phyloP scores from a whole-genome alignment of 108 stramenopile genomes.

The Bacterosira constricta region DNA sequence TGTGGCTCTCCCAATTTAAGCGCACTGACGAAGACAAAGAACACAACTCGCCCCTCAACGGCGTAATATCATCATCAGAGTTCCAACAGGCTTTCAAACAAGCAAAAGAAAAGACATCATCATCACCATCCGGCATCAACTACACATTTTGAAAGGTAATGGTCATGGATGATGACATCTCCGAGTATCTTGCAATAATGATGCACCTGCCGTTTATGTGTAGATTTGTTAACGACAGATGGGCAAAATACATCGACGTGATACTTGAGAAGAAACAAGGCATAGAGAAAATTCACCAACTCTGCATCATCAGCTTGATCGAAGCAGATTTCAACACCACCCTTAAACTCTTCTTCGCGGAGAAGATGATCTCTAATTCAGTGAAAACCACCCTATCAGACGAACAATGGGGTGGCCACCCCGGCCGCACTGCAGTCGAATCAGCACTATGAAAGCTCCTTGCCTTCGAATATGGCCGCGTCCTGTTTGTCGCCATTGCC shows the following conservation, averaged over 20 bases:
- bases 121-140: constrained; percentile 1
- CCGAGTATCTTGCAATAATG: constrained; percentile 2
- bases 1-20: not conserved
- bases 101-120: constrained; percentile 8
- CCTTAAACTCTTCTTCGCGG: constrained; percentile 3
- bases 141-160: constrained; percentile 21
- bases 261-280: constrained; percentile 32
- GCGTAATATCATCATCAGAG: no score
- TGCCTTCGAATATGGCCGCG: constrained; percentile 8
- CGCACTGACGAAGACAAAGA: not conserved
- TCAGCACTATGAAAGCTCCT: constrained; percentile 12
- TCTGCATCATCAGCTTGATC: constrained; percentile 9
- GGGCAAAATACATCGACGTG: constrained; percentile 3
- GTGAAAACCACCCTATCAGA: not conserved
- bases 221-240: not conserved
- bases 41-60: no score
- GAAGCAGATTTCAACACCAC: constrained; percentile 26
- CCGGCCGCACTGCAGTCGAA: not conserved
- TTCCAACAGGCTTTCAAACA: constrained; percentile 6
- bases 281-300: constrained; percentile 1
- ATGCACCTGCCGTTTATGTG: no score
- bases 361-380: not conserved
- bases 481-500: not conserved
- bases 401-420: constrained; percentile 7
- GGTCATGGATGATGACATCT: not conserved